Evolutionary conservation across 1,284 basidiomycete species (phyloP).

Genomic region (Ceratobasidium sp.): DNA sequence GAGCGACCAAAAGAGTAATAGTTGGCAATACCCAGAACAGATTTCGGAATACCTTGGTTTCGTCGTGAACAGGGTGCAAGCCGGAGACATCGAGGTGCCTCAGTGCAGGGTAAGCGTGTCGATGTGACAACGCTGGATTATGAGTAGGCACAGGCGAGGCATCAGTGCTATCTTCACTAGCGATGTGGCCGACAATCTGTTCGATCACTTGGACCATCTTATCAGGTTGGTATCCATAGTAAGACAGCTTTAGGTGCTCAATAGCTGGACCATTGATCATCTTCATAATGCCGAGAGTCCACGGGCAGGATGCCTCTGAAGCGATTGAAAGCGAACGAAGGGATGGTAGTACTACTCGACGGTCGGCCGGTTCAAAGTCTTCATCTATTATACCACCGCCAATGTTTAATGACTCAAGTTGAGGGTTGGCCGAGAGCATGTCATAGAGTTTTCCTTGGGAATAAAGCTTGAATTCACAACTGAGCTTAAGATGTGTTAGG

Average conservation of each 20-base stretch:
- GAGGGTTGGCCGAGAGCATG: not conserved
- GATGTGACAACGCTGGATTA: not conserved
- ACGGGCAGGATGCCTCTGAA: not conserved
- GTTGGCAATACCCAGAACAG: not conserved
- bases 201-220: too few relatives aligned
- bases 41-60: not conserved
- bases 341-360: not conserved
- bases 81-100: not conserved
- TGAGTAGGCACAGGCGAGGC: not conserved
- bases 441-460: not conserved
- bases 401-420: not conserved
- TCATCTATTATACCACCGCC: not conserved
- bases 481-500: conserved; percentile 11
- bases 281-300: not conserved
- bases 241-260: not conserved
- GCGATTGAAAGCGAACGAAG: conserved; percentile 9
- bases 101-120: not conserved
- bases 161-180: not conserved
- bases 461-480: not conserved
- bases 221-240: too few relatives aligned
- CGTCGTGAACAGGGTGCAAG: not conserved
- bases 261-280: conserved; percentile 12
- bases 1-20: not conserved
- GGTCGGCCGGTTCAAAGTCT: not conserved
- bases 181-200: not conserved